These are phyloP conservation scores for Chimonanthus praecox DNA, from an alignment of 164 flowering plant species.

Conservation along the genomic window DNA sequence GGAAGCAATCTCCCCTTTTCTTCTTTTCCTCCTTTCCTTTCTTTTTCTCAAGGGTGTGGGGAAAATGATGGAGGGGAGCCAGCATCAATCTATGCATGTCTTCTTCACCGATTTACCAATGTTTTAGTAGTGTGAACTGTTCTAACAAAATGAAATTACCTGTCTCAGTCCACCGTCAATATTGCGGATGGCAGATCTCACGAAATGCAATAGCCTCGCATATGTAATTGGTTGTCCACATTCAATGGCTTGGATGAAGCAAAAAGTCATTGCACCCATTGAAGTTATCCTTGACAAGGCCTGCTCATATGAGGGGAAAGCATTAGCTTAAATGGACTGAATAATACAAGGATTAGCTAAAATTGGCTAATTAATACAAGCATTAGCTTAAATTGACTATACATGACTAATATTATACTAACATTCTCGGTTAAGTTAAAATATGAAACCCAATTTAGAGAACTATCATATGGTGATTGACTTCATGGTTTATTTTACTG, in stretches of 20 bases:
- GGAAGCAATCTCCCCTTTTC: not conserved
- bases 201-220: conserved; percentile 65
- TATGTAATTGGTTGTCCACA: conserved; percentile 65
- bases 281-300: conserved; percentile 74
- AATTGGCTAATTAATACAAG: no score
- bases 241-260: conserved; percentile 84
- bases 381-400: not conserved
- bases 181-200: conserved; percentile 50
- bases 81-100: no score
- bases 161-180: conserved; percentile 58
- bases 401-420: not conserved
- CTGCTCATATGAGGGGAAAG: conserved; percentile 24
- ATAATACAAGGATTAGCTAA: not conserved
- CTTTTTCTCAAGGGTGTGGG: no score
- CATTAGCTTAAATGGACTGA: not conserved
- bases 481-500: no score
- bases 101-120: not conserved
- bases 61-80: no score
- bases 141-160: conserved; percentile 27
- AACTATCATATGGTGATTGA: no score
- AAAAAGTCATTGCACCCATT: conserved; percentile 84
- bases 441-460: not conserved
- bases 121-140: no score
- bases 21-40: not conserved
- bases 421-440: not conserved